These are phyloP conservation scores for Crepidotus variabilis DNA, from an alignment of 768 basidiomycete species.

Conservation along the genomic window DNA sequence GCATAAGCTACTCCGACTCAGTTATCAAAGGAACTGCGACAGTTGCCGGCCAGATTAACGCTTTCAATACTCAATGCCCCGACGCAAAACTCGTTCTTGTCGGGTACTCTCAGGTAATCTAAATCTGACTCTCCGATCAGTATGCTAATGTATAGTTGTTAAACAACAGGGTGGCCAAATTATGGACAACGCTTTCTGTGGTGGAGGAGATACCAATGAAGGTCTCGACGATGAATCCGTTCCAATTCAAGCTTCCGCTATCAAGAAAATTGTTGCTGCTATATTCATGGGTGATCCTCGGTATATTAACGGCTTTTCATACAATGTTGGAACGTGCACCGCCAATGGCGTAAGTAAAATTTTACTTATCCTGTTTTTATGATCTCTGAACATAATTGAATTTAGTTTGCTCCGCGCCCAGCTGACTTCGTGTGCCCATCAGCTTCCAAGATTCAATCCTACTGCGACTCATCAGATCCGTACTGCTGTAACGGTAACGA, in stretches of 20 bases:
- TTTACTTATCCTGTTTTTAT: not conserved
- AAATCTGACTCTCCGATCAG: not conserved
- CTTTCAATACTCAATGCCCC: constrained; percentile 28
- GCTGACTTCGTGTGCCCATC: constrained; percentile 28
- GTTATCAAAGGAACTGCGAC: constrained; percentile 25
- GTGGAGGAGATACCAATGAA: constrained; percentile 29
- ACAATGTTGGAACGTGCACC: constrained; percentile 29
- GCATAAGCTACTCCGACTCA: constrained; percentile 28
- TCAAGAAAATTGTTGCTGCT: constrained; percentile 27
- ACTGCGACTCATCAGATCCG: constrained; percentile 30
- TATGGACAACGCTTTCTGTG: constrained; percentile 30
- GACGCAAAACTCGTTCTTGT: constrained; percentile 27
- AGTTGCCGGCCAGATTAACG: constrained; percentile 25
- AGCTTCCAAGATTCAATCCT: constrained; percentile 24
- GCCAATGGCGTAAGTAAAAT: constrained; percentile 23
- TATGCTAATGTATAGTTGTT: not conserved
- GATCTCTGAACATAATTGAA: constrained; percentile 3
- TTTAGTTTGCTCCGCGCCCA: constrained; percentile 31
- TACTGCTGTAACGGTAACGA: constrained; percentile 28
- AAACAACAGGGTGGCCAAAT: constrained; percentile 28
- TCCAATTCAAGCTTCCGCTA: constrained; percentile 23
- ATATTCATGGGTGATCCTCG: constrained; percentile 33
- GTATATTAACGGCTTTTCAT: constrained; percentile 25
- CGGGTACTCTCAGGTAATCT: constrained; percentile 28
- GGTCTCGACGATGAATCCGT: constrained; percentile 24